phyloP scores from a whole-genome alignment of 768 basidiomycete species.

The Phlebiopsis flavidoalba region DNA sequence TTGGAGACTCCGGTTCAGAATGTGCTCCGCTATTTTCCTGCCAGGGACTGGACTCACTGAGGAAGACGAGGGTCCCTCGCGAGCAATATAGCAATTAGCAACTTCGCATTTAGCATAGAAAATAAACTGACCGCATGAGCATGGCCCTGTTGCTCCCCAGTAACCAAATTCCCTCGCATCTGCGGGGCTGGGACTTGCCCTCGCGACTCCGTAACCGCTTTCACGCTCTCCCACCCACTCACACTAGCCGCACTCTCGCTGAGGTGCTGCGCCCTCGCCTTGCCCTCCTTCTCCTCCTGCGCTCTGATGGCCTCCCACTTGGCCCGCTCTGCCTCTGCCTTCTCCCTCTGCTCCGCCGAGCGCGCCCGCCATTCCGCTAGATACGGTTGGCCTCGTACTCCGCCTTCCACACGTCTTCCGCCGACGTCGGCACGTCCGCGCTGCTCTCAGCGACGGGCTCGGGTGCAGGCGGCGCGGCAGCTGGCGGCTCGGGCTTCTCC shows the following conservation, averaged over 20 bases:
- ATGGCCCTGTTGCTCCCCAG: constrained; percentile 29
- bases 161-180: constrained; percentile 35
- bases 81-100: background rate
- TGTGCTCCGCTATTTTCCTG: background rate
- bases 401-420: constrained; percentile 45
- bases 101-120: constrained; percentile 1
- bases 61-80: constrained; percentile 1
- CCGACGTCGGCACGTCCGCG: constrained; percentile 6
- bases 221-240: constrained; percentile 32
- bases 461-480: background rate
- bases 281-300: constrained; percentile 34
- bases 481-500: constrained; percentile 4
- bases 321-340: constrained; percentile 68
- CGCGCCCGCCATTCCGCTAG: constrained; percentile 67
- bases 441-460: background rate
- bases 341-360: constrained; percentile 66
- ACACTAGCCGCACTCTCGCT: constrained; percentile 20
- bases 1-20: constrained; percentile 28
- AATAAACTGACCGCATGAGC: constrained; percentile 25
- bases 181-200: constrained; percentile 30
- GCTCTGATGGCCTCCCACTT: constrained; percentile 67
- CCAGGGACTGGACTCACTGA: background rate
- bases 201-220: constrained; percentile 16
- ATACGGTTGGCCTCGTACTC: constrained; percentile 69
- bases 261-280: constrained; percentile 19